phyloP scores from a whole-genome alignment of 495 filamentous ascomycete species.

The Staphylotrichum longicolle region DNA sequence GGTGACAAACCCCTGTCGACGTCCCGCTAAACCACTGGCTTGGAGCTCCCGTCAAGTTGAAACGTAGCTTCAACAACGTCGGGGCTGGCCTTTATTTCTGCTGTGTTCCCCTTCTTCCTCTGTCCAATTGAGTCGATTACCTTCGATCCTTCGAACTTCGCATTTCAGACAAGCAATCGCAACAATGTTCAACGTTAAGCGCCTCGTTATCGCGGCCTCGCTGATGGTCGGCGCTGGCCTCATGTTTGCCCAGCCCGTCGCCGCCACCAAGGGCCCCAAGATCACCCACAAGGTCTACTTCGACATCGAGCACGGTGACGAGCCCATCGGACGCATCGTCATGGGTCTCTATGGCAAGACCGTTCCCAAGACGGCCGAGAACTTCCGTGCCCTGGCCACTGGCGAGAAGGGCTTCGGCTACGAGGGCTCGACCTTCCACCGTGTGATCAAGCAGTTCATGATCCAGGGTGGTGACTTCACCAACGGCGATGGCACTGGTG shows the following conservation, averaged over 20 bases:
- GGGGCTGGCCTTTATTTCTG: conserved; percentile 10
- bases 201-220: conserved; percentile 63
- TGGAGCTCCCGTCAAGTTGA: conserved; percentile 27
- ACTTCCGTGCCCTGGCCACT: conserved; percentile 95
- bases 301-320: conserved; percentile 87
- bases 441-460: conserved; percentile 98
- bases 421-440: conserved; percentile 93
- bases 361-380: conserved; percentile 95
- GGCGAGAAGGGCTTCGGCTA: conserved; percentile 98
- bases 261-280: conserved; percentile 86
- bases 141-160: not conserved
- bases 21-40: conserved; percentile 8
- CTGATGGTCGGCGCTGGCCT: conserved; percentile 70
- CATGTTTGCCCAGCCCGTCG: conserved; percentile 65
- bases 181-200: conserved; percentile 56
- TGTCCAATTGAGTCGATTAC: conserved; percentile 24
- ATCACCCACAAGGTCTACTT: conserved; percentile 98
- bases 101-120: conserved; percentile 4
- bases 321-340: conserved; percentile 80
- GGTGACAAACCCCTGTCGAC: conserved; percentile 19
- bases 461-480: conserved; percentile 99
- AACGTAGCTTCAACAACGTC: conserved; percentile 38
- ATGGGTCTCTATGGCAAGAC: conserved; percentile 98
- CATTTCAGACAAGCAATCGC: conserved; percentile 10
- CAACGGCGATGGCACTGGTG: conserved; percentile 90